phyloP scores from a whole-genome alignment of 805 yeast species.

The Cyberlindnera amylophila region DNA sequence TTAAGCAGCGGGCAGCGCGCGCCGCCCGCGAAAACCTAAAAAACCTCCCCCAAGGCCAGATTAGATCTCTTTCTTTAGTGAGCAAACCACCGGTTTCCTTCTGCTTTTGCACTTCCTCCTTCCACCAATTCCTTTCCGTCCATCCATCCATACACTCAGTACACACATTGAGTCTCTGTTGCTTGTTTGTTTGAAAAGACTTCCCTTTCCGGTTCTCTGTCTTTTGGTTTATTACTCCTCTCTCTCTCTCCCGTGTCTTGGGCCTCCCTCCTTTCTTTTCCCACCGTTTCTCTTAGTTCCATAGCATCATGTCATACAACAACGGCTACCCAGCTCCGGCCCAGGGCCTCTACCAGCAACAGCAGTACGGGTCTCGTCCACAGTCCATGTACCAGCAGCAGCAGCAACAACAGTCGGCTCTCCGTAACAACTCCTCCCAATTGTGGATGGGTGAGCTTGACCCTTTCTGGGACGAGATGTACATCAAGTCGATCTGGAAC shows the following conservation, averaged over 20 bases:
- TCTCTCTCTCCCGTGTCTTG: no score
- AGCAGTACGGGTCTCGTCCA: constrained; percentile 4
- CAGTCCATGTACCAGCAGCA: constrained; percentile 8
- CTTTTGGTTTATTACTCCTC: no score
- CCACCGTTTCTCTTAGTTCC: no score
- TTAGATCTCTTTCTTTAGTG: not conserved
- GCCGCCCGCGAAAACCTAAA: not conserved
- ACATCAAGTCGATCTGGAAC: constrained; percentile 67
- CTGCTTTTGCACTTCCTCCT: not conserved
- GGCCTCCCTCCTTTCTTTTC: no score
- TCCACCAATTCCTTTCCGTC: not conserved
- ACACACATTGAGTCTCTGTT: no score
- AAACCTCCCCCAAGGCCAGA: not conserved
- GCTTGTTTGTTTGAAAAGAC: no score
- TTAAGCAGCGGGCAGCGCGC: not conserved
- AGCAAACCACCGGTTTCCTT: no score
- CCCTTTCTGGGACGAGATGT: constrained; percentile 73
- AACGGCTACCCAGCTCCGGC: not conserved
- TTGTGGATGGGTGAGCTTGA: constrained; percentile 93
- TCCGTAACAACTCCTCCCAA: constrained; percentile 27
- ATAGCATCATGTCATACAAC: not conserved
- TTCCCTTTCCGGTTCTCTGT: no score
- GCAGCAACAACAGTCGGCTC: constrained; percentile 10
- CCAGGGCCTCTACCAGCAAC: constrained; percentile 7
- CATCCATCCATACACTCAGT: no score